Evolutionary conservation across 2,329 filamentous ascomycete genomes (phyloP), one percentile per base, ranked within the genome.

Genomic region (Tolypocladium sp.): DNA sequence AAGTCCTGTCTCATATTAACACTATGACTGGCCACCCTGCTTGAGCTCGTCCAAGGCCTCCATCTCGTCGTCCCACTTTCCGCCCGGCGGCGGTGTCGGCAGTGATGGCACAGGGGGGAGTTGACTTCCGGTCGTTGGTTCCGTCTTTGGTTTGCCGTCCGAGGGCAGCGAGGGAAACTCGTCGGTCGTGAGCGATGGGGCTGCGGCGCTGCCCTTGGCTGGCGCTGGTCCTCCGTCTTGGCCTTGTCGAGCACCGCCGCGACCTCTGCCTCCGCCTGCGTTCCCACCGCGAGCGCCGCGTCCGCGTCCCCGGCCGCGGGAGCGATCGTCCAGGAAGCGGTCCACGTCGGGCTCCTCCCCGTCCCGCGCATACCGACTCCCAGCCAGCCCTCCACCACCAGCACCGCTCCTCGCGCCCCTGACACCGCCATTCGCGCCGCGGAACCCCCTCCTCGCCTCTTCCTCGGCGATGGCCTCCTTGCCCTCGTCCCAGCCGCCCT

Each of bases 1-100:
- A 51, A 12, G 4, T 2, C 20, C 30, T 3, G 5, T 4, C 9
- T 52, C 27, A n/a, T 13, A n/a, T n/a, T n/a, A 20, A n/a, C 49
- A 35, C 25, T 49, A 59, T 42, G 52, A 57, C 9, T 58, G 40
- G 2, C 51, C 55, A 7, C 30, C 30, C 58, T 68, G 64, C 52
- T 68, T 70, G n/a, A 62, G 58, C 38, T 72, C 76, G 33, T 82
- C 79, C 15, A 79, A 70, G 6, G 74, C 79, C 55, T 80, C 80
- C 75, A 85, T 81, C 70, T 85, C 82, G 41, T 85, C 82, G 56
- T 80, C 82, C 82, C 82, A 85, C 58, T 79, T 74, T 13, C 72
- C 76, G 10, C 77, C 69, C 1, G 20, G 75, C 67, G 58, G 71
- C 4, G 70, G 66, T 52, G 71, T 55, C 0, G 67, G 66, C 15